Percentiles rank a stretch among this genome's conserved stretches.
Conservation (phyloP, 2,329 filamentous ascomycete genomes). For the Fusarium mexicanum region DNA sequence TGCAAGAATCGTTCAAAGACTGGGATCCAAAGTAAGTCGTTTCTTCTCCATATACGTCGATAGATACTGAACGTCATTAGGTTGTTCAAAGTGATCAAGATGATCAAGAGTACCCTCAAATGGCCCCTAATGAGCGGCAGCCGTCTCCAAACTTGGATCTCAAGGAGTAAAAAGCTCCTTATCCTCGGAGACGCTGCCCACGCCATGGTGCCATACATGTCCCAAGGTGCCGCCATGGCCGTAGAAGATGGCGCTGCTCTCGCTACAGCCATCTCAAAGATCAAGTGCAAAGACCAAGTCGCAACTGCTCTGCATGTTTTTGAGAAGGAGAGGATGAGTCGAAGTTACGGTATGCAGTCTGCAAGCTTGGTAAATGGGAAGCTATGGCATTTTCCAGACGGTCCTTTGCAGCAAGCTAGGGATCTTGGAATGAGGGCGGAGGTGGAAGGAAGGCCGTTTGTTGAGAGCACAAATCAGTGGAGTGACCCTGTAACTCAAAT, state of each 20-base stretch:
- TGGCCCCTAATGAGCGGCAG: not conserved
- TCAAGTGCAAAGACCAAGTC: not conserved
- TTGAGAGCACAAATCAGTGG: conserved; percentile 14
- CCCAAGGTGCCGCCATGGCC: conserved; percentile 10
- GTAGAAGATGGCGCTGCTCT: conserved; percentile 8
- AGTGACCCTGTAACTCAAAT: not conserved
- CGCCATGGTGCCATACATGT: conserved; percentile 13
- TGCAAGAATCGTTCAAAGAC: not conserved
- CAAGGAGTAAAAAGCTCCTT: not conserved
- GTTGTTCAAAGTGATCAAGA: not conserved
- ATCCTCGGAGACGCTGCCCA: conserved; percentile 8
- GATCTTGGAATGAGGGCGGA: conserved; percentile 4
- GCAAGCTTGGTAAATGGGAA: not conserved
- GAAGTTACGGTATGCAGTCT: conserved; percentile 11
- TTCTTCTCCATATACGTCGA: rapidly evolving
- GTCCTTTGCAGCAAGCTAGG: not conserved
- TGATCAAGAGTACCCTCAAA: not conserved
- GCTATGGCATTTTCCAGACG: conserved; percentile 9
- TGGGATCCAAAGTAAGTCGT: not conserved
- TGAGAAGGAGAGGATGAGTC: conserved; percentile 5
- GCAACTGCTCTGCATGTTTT: not conserved
- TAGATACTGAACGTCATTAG: not conserved
- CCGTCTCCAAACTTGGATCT: not conserved
- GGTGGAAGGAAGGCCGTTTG: not conserved
- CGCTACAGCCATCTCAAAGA: not conserved